These are phyloP conservation scores for Glonium stellatum DNA, from an alignment of 495 filamentous ascomycete species.

Conservation along the genomic window DNA sequence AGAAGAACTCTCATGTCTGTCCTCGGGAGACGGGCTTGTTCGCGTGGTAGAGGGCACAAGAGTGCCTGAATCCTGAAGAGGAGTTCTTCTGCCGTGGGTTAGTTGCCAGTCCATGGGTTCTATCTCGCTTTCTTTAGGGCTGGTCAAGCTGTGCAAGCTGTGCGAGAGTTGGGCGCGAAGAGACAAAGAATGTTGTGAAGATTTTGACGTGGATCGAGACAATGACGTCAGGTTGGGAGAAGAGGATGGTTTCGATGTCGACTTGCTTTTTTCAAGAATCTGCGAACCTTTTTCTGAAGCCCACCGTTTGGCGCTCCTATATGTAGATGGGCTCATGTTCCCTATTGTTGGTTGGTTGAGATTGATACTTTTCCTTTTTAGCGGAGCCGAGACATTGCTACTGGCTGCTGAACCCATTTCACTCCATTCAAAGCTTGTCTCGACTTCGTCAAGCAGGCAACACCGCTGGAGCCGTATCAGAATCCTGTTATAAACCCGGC, in stretches of 20 bases:
- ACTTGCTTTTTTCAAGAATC: conserved; percentile 15
- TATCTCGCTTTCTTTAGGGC: conserved; percentile 12
- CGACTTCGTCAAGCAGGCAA: conserved; percentile 36
- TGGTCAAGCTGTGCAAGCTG: conserved; percentile 10
- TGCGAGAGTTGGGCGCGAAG: conserved; percentile 21
- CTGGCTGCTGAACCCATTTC: conserved; percentile 8
- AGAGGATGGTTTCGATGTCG: conserved; percentile 38
- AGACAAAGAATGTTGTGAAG: conserved; percentile 18
- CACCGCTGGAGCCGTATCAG: conserved; percentile 31
- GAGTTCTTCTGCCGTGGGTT: conserved; percentile 1
- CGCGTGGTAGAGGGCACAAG: conserved; percentile 5
- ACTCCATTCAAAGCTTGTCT: conserved; percentile 19
- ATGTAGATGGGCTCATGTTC: conserved; percentile 18
- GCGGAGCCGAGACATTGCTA: conserved; percentile 3
- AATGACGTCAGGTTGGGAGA: conserved; percentile 14
- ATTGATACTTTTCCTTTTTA: conserved; percentile 32
- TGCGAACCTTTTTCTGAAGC: conserved; percentile 21
- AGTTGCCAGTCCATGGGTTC: conserved; percentile 16
- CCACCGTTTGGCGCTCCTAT: conserved; percentile 20
- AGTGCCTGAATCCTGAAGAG: conserved; percentile 12
- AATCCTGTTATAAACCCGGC: conserved; percentile 29
- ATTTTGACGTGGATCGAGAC: conserved; percentile 14
- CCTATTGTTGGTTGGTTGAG: conserved; percentile 8
- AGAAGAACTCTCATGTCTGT: conserved; percentile 4
- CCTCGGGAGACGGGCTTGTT: background rate